Evolutionary conservation across 75 land plant species (phyloP).

Genomic region (Cupressus sempervirens): DNA sequence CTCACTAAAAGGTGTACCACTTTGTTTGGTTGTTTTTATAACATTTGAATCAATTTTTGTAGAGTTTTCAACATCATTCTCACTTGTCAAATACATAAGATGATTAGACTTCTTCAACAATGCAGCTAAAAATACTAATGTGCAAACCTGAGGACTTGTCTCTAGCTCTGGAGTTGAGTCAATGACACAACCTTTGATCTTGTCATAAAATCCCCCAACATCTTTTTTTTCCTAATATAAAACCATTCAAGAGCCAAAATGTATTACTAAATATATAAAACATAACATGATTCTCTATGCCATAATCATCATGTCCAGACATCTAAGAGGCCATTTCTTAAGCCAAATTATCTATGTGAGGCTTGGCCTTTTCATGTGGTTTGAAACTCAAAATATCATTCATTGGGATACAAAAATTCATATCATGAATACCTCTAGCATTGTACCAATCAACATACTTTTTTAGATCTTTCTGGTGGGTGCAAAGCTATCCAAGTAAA

Average conservation of each 20-base stretch:
- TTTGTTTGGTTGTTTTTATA: constrained; percentile 12
- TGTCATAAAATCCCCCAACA: constrained; percentile 39
- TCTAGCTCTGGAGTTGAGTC: constrained; percentile 82
- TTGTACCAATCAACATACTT: constrained; percentile 83
- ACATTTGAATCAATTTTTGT: neutral
- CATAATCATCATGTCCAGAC: constrained; percentile 29
- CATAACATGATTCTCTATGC: constrained; percentile 50
- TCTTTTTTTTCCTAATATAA: constrained; percentile 49
- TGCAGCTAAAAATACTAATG: constrained; percentile 79
- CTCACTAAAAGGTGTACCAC: constrained; percentile 32
- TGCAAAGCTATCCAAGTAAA: constrained; percentile 88
- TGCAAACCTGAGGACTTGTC: constrained; percentile 67
- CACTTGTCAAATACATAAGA: constrained; percentile 8
- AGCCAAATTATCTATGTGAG: constrained; percentile 40
- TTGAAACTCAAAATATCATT: constrained; percentile 51
- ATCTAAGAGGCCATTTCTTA: constrained; percentile 52
- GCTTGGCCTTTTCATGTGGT: constrained; percentile 50
- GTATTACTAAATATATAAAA: constrained; percentile 94
- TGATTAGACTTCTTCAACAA: constrained; percentile 66
- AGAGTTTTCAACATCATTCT: constrained; percentile 6
- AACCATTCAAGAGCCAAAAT: constrained; percentile 87
- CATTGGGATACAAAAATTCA: constrained; percentile 62
- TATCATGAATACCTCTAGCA: constrained; percentile 58
- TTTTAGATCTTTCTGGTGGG: constrained; percentile 66
- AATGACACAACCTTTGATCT: constrained; percentile 74